Evolutionary conservation across 1,284 basidiomycete genomes (phyloP), one percentile per base, ranked within the genome.

Genomic region (Pisolithus thermaeus): DNA sequence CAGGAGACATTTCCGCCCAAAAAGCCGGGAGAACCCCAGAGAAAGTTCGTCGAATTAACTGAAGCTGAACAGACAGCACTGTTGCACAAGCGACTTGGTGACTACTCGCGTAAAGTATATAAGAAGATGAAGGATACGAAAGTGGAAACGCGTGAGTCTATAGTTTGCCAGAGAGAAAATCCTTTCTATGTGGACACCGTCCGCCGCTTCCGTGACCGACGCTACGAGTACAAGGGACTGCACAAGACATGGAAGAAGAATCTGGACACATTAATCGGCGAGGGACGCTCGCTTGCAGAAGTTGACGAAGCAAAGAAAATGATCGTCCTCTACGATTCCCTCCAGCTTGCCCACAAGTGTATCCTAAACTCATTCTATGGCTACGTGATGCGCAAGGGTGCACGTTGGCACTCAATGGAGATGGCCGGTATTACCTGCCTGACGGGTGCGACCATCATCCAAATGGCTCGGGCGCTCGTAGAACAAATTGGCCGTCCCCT

Each of bases 191-290:
- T 99, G 64, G 93, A 99, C 70, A 99, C 97, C 14, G 97, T 99
- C 49, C 88, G 96, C 44, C 86, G 88, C 46, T 99, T 99, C 77
- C 84, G 97, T 67, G 97, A 99, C 72, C 87, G 97, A 49, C 90
- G 97, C 36, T 99, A 99, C 73, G 93, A 97, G 66, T 99, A 99
- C 81, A 99, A 99, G 72, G 97, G 96, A 8, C 76, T 98, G 40
- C 96, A 88, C 74, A 99, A 99, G 75, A 96, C 91, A 3, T 99
- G 96, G 97, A 99, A 99, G 82, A 97, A 97, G 77, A 98, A 93
- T 61, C 80, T 98, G 32, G 97, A 99, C 63, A 78, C 76, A 18
- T 81, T 89, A 32, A 55, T 82, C 7, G 72, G 75, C 16, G 82
- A 84, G 57, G 83, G 85, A 12, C 79, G 83, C 2, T 81, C 85